Evolutionary conservation across 2,329 filamentous ascomycete genomes (phyloP).

Genomic region (Penicillium sp.): DNA sequence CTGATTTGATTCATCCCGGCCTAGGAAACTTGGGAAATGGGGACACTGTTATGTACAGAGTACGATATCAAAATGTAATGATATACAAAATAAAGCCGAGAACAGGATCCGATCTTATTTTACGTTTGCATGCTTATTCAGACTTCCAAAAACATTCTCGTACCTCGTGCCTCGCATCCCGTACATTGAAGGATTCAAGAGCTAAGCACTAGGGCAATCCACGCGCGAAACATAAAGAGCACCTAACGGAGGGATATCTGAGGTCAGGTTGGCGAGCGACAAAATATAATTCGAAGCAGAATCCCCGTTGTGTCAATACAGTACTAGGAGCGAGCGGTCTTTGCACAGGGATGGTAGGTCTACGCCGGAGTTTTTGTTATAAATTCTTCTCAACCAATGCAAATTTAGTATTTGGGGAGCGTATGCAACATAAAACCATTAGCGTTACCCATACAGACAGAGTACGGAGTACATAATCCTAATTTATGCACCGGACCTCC

Average conservation of each 20-base stretch:
- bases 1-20: background rate
- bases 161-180: background rate
- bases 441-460: background rate
- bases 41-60: background rate
- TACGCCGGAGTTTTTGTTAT: background rate
- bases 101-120: background rate
- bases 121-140: background rate
- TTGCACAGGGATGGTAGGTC: conserved; percentile 1
- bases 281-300: conserved; percentile 1
- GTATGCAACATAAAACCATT: too few relatives aligned
- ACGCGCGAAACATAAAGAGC: background rate
- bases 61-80: background rate
- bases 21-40: background rate
- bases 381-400: too few relatives aligned
- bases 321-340: background rate
- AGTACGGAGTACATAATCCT: conserved; percentile 1
- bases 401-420: too few relatives aligned
- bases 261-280: background rate
- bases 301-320: background rate
- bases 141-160: background rate
- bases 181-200: background rate
- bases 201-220: background rate
- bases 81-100: background rate
- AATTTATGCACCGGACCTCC: conserved; percentile 15
- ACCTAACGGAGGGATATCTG: background rate